A percentile compares a stretch with the other conserved stretches of the same genome.
phyloP scores from a whole-genome alignment of 352 stramenopile species.

The Phytopythium boreale region DNA sequence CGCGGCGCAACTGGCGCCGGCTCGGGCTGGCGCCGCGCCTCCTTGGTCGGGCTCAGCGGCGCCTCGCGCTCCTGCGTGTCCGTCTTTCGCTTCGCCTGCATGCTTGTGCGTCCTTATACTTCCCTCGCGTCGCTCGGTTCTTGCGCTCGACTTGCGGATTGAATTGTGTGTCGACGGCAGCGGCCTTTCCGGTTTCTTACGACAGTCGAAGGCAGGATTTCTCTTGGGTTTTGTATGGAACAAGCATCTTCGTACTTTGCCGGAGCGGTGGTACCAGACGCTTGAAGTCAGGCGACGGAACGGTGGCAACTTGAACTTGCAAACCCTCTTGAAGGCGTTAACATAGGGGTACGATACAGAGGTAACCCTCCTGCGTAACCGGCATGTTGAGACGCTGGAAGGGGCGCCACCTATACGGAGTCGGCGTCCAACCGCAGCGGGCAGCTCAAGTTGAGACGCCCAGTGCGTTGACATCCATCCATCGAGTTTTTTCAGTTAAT shows the following conservation, averaged over 20 bases:
- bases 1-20: background rate
- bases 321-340: too few relatives aligned
- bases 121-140: background rate
- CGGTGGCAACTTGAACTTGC: slow-evolving; percentile 5
- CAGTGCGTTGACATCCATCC: too few relatives aligned
- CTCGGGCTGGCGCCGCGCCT: background rate
- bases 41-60: background rate
- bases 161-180: background rate
- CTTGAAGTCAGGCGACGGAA: background rate
- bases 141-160: background rate
- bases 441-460: too few relatives aligned
- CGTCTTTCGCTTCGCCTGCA: slow-evolving; percentile 20
- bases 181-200: background rate
- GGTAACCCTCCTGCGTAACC: too few relatives aligned
- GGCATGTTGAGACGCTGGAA: too few relatives aligned
- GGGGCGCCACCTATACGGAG: too few relatives aligned
- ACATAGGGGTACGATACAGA: too few relatives aligned
- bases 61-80: slow-evolving; percentile 1
- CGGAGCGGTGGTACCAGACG: background rate
- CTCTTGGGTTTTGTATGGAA: slow-evolving; percentile 3
- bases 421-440: too few relatives aligned
- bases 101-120: slow-evolving; percentile 3
- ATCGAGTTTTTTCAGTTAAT: too few relatives aligned
- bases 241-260: background rate
- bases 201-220: too few relatives aligned